Evolutionary conservation across 345 rosid species (phyloP).

Genomic region (Moringa oleifera): DNA sequence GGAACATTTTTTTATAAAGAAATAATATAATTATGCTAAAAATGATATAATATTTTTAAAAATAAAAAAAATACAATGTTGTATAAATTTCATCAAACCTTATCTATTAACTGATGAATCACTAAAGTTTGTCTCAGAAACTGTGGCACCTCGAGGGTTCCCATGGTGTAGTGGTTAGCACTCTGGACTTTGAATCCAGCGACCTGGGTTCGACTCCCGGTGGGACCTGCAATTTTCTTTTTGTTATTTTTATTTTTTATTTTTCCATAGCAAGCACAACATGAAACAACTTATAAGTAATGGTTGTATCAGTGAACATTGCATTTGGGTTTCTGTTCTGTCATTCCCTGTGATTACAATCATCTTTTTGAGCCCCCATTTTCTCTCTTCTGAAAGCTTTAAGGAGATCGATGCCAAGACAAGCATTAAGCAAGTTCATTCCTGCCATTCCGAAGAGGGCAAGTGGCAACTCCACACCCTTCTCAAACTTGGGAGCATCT

Average conservation of each 20-base stretch:
- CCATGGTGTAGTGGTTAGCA: slow-evolving; percentile 97
- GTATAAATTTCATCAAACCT: no score
- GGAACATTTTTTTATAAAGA: no score
- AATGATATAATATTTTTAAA: no score
- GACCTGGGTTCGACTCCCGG: slow-evolving; percentile 97
- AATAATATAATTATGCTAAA: no score
- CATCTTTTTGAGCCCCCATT: slow-evolving; percentile 21
- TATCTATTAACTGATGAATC: no score
- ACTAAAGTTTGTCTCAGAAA: no score
- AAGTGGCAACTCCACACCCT: slow-evolving; percentile 75
- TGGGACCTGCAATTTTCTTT: no score
- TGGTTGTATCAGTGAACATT: no score
- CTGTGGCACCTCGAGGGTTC: slow-evolving; percentile 29
- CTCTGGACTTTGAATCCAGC: slow-evolving; percentile 93
- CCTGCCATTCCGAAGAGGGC: slow-evolving; percentile 85
- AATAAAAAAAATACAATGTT: no score
- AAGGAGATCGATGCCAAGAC: slow-evolving; percentile 75
- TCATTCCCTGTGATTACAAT: slow-evolving; percentile 7
- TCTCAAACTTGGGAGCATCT: slow-evolving; percentile 66
- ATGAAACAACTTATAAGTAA: no score
- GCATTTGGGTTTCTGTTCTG: no score
- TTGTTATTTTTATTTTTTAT: not conserved
- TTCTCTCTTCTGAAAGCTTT: slow-evolving; percentile 67
- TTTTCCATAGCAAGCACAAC: no score
- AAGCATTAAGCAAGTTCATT: slow-evolving; percentile 68